Conservation (phyloP, 73 alveolate species). For the Paramecium pentaurelia region DNA sequence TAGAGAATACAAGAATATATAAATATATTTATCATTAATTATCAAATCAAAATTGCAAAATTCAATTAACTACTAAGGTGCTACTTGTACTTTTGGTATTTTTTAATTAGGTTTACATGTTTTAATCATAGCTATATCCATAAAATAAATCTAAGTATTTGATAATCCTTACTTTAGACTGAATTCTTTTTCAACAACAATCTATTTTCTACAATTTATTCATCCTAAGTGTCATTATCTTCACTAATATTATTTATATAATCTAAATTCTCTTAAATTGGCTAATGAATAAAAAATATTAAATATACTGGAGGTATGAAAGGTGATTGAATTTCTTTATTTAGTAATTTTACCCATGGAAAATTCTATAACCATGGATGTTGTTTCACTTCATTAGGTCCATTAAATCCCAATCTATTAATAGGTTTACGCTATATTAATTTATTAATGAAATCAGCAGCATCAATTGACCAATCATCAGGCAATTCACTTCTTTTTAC, state of each 20-base stretch:
- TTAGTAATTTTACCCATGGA: slow-evolving; percentile 82
- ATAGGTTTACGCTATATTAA: slow-evolving; percentile 79
- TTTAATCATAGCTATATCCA: slow-evolving; percentile 33
- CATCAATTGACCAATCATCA: slow-evolving; percentile 91
- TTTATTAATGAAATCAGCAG: slow-evolving; percentile 92
- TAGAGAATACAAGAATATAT: neutral
- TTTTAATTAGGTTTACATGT: neutral
- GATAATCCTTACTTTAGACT: slow-evolving; percentile 32
- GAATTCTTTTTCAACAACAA: slow-evolving; percentile 65
- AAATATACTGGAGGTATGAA: slow-evolving; percentile 66
- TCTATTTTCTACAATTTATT: slow-evolving; percentile 48
- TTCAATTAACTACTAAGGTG: slow-evolving; percentile 13
- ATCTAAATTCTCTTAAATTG: neutral
- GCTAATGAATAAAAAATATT: neutral
- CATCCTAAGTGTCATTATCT: slow-evolving; percentile 55
- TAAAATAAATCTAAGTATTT: neutral
- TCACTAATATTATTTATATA: neutral
- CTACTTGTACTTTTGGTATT: slow-evolving; percentile 36
- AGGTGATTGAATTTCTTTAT: slow-evolving; percentile 85
- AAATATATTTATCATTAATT: neutral
- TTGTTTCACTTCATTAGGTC: slow-evolving; percentile 79
- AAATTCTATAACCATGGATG: slow-evolving; percentile 85
- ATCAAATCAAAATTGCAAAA: neutral
- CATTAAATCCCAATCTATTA: slow-evolving; percentile 84
- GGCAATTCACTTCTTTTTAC: slow-evolving; percentile 83